Base-by-base conservation (phyloP, 768 basidiomycete genomes). In the Naganishia antarctica region DNA sequence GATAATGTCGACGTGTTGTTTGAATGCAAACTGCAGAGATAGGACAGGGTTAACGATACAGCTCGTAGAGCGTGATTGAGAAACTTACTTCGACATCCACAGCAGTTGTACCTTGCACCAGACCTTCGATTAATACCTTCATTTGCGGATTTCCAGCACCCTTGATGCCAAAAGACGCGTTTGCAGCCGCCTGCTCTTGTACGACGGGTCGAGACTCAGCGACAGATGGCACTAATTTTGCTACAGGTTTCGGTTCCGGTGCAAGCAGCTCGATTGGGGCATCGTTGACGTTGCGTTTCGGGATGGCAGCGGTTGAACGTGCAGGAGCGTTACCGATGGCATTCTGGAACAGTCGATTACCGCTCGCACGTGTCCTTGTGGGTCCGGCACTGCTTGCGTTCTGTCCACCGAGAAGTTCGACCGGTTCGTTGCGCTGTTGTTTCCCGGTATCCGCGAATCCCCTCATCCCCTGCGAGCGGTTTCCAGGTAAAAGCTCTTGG, bases 51-150 rank as follows among this genome's bases (percentile, higher is more conserved):
- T 26, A 4, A n/a, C 34, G 21, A 18, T 47, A 26, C 0, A 46
- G 21, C 12, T 60, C 21, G 8, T 41, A 6, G 51, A 21, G 21
- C 9, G 32, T 34, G 64, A 2, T 12, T 26, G 13, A 31, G 26
- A 49, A 23, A 71, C 75, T 67, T 61, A 81, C 81, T 73, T 85
- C 83, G 50, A 91, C 89, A 74, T 91, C 90, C 16, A 87, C 89
- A 16, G 87, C 82, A 8, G 87, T 90, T 26, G 90, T 91, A 1
- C 89, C 90, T 12, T 78, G 78, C 11, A 86, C 87, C 25, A 91
- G 78, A 3, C 87, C 88, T 3, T 84, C 80, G 25, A 91, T 86
- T 73, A 89, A 84, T 0, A 91, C 84, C 37, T 57, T 60, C 31
- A 59, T 61, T 26, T 61, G 60, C 5, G 48, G 46, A 28, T 62